Conservation (phyloP, 2,329 filamentous ascomycete genomes). For the Aaosphaeria arxii region DNA sequence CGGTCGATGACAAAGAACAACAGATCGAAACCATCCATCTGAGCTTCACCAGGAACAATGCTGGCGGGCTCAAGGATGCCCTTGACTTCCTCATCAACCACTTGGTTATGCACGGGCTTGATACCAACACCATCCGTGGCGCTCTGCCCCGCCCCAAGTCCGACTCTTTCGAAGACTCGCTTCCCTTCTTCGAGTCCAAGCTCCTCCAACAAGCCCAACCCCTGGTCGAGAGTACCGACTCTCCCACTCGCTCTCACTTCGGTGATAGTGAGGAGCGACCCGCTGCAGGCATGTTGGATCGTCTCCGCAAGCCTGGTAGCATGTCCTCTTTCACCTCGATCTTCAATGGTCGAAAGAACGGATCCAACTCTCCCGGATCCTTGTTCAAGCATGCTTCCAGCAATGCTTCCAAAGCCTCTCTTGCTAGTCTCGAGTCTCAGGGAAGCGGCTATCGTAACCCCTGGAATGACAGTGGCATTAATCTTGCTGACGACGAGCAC, state of each 20-base stretch:
- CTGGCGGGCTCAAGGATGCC: conserved; percentile 89
- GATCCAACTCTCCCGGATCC: conserved; percentile 70
- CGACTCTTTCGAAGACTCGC: conserved; percentile 94
- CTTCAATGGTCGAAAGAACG: conserved; percentile 91
- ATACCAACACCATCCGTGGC: conserved; percentile 78
- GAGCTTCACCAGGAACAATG: conserved; percentile 92
- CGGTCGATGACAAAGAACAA: conserved; percentile 40
- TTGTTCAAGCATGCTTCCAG: conserved; percentile 88
- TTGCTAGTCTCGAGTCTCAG: conserved; percentile 93
- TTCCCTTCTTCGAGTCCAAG: conserved; percentile 96
- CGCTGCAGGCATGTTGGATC: conserved; percentile 66
- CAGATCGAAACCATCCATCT: conserved; percentile 45
- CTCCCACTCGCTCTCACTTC: conserved; percentile 82
- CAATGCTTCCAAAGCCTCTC: conserved; percentile 89
- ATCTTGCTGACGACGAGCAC: conserved; percentile 82
- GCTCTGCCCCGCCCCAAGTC: conserved; percentile 98
- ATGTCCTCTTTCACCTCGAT: conserved; percentile 96
- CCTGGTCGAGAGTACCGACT: conserved; percentile 72
- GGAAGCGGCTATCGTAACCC: conserved; percentile 94
- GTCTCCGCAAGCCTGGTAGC: conserved; percentile 89
- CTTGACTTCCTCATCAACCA: conserved; percentile 90
- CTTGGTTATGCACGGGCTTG: conserved; percentile 84
- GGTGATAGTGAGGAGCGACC: conserved; percentile 75
- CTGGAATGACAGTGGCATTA: conserved; percentile 97
- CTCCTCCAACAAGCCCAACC: conserved; percentile 88